Evolutionary conservation across 1,284 basidiomycete genomes (phyloP).

Genomic region (Veloboletus limbatus): DNA sequence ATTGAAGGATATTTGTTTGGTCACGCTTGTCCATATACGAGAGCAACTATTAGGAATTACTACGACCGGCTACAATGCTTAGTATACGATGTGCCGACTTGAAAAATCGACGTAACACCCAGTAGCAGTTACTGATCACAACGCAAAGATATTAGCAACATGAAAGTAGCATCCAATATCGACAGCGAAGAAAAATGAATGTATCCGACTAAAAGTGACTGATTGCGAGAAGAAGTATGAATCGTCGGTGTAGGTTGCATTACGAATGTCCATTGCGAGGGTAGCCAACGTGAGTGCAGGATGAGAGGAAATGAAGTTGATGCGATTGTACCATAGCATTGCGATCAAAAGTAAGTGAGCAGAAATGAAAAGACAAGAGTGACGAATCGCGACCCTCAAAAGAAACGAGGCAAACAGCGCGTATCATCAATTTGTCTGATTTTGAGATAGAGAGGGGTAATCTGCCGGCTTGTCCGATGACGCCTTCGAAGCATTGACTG

Average conservation of each 20-base stretch:
- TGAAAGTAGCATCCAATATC: constrained; percentile 26
- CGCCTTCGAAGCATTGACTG: constrained; percentile 24
- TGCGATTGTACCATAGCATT: constrained; percentile 41
- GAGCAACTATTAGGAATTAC: too few relatives aligned
- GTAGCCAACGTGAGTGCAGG: constrained; percentile 34
- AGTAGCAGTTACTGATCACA: too few relatives aligned
- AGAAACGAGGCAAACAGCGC: neutral
- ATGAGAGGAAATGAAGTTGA: constrained; percentile 25
- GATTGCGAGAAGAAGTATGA: constrained; percentile 18
- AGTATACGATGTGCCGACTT: neutral
- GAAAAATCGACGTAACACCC: too few relatives aligned
- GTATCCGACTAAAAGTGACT: constrained; percentile 25
- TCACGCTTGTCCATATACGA: constrained; percentile 16
- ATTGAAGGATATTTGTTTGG: constrained; percentile 26
- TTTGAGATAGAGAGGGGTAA: constrained; percentile 30
- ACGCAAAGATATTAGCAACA: constrained; percentile 14
- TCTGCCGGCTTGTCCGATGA: constrained; percentile 31
- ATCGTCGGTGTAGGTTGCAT: constrained; percentile 32
- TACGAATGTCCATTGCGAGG: constrained; percentile 39
- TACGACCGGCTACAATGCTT: too few relatives aligned
- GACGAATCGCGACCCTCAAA: constrained; percentile 12
- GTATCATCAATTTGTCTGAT: constrained; percentile 18
- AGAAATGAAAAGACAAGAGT: constrained; percentile 7
- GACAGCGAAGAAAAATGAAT: constrained; percentile 30
- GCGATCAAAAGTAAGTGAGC: constrained; percentile 26